phyloP scores from a whole-genome alignment of 306 rosid genomes.

The Aeschynomene evenia region DNA sequence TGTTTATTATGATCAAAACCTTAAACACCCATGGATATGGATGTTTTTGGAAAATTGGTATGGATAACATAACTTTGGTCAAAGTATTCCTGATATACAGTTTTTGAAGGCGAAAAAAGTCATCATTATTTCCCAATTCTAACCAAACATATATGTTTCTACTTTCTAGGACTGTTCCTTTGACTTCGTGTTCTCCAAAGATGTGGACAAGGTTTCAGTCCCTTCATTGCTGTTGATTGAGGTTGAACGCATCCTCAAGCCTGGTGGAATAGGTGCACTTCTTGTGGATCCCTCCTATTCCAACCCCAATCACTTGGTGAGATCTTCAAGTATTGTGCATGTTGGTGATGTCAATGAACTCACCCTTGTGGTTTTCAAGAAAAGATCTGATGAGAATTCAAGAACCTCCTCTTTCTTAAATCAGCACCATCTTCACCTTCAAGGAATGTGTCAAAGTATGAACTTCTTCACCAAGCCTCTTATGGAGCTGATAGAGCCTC shows the following conservation, averaged over 20 bases:
- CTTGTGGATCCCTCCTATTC: slow-evolving; percentile 35
- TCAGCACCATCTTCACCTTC: slow-evolving; percentile 40
- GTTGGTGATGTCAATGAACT: slow-evolving; percentile 46
- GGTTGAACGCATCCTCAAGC: slow-evolving; percentile 81
- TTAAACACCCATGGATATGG: too few relatives aligned
- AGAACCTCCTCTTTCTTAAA: slow-evolving; percentile 24
- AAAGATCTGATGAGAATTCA: slow-evolving; percentile 45
- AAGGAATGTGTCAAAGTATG: slow-evolving; percentile 60
- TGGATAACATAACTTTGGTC: too few relatives aligned
- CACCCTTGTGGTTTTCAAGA: slow-evolving; percentile 71
- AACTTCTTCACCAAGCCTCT: slow-evolving; percentile 50
- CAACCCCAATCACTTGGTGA: slow-evolving; percentile 46
- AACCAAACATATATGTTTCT: not conserved
- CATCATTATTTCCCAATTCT: not conserved
- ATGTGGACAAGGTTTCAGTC: slow-evolving; percentile 57
- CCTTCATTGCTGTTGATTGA: slow-evolving; percentile 78
- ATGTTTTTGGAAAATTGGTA: too few relatives aligned
- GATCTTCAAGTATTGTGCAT: slow-evolving; percentile 67
- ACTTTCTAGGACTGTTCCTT: slow-evolving; percentile 46
- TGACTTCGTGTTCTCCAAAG: slow-evolving; percentile 72
- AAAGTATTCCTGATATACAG: too few relatives aligned
- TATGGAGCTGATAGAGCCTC: slow-evolving; percentile 58
- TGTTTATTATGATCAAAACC: too few relatives aligned
- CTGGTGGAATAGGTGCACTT: slow-evolving; percentile 81
- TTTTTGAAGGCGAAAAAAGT: too few relatives aligned